These are phyloP conservation scores for Begonia masoniana DNA, from an alignment of 306 rosid species.

Conservation along the genomic window DNA sequence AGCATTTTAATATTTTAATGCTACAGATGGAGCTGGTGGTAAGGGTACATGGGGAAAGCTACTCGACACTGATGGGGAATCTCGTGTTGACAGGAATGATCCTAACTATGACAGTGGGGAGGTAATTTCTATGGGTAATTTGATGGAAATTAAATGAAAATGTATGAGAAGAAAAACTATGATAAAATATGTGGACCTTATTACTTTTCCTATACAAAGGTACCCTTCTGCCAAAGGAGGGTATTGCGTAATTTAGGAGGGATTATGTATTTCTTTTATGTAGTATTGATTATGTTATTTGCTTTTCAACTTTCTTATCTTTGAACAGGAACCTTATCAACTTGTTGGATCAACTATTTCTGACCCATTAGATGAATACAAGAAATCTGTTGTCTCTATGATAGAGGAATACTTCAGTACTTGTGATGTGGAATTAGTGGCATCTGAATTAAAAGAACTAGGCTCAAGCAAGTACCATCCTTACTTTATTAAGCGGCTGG, in stretches of 20 bases:
- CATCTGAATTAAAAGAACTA: constrained; percentile 81
- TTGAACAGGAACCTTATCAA: constrained; percentile 81
- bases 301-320: background rate
- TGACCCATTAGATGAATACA: constrained; percentile 86
- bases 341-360: constrained; percentile 70
- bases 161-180: too few species aligned
- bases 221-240: background rate
- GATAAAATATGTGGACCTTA: background rate
- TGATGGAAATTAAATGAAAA: too few species aligned
- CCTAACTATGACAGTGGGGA: constrained; percentile 60
- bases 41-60: constrained; percentile 62
- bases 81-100: constrained; percentile 43
- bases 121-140: constrained; percentile 15
- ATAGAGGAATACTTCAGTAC: constrained; percentile 89
- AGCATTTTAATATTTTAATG: constrained; percentile 5
- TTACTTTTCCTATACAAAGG: background rate
- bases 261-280: background rate
- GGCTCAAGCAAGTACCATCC: constrained; percentile 86
- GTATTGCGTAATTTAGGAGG: background rate
- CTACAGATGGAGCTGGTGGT: constrained; percentile 51
- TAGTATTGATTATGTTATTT: too few species aligned
- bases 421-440: constrained; percentile 70
- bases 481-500: constrained; percentile 82
- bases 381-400: constrained; percentile 70
- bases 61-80: constrained; percentile 38